A percentile compares a stretch with the other conserved stretches of the same genome.
Evolutionary conservation across 345 rosid genomes (phyloP).

Genomic region (Sonneratia caseolaris): DNA sequence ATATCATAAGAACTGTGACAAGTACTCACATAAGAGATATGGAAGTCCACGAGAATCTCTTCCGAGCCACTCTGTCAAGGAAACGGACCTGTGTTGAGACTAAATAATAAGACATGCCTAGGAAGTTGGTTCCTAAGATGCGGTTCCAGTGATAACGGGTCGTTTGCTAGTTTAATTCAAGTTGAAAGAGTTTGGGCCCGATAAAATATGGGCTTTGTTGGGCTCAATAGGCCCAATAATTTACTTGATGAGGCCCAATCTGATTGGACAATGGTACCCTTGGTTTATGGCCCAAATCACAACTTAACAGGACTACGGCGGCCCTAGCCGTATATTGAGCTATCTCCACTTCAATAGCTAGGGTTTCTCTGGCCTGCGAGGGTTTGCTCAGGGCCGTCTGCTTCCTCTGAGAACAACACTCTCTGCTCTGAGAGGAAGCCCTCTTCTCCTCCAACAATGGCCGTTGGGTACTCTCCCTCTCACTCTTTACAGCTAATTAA

Average conservation of each 20-base stretch:
- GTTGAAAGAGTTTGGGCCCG: neutral
- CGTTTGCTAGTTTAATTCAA: too few species aligned
- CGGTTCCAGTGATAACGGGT: too few species aligned
- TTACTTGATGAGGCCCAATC: neutral
- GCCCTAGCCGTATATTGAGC: neutral
- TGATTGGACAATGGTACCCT: neutral
- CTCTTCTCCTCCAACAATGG: conserved; percentile 17
- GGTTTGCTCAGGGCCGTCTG: conserved; percentile 6
- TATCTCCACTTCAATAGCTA: neutral
- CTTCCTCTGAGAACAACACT: neutral
- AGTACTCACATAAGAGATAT: too few species aligned
- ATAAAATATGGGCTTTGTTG: neutral
- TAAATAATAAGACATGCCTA: too few species aligned
- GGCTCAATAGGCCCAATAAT: neutral
- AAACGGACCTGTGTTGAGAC: too few species aligned
- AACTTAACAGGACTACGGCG: neutral
- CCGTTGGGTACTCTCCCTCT: conserved; percentile 25
- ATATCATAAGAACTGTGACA: too few species aligned
- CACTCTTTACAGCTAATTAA: neutral
- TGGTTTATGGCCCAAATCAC: neutral
- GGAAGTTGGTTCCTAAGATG: neutral
- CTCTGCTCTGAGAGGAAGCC: conserved; percentile 1
- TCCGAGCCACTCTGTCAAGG: too few species aligned
- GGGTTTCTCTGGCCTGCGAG: conserved; percentile 3
- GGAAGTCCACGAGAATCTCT: too few species aligned